These are phyloP conservation scores for Kuraishia capsulata DNA, from an alignment of 805 yeast genomes.

Conservation along the genomic window DNA sequence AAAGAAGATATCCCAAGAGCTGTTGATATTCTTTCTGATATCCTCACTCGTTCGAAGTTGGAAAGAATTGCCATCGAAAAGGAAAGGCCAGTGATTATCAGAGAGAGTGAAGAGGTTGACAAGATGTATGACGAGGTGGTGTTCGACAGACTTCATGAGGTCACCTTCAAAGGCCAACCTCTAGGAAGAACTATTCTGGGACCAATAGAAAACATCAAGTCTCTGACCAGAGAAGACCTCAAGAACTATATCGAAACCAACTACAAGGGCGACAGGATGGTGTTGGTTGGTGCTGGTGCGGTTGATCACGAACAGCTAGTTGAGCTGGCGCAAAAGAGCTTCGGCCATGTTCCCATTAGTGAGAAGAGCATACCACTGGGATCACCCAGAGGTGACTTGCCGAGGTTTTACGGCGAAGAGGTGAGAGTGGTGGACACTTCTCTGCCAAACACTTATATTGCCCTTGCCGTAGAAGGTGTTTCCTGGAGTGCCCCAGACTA, in stretches of 20 bases:
- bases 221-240: constrained; percentile 70
- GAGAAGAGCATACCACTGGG: constrained; percentile 59
- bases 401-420: constrained; percentile 81
- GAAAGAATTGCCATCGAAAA: constrained; percentile 84
- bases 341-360: constrained; percentile 57
- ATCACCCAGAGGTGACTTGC: constrained; percentile 62
- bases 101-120: constrained; percentile 97
- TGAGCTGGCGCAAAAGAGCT: constrained; percentile 61
- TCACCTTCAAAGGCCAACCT: constrained; percentile 84
- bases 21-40: constrained; percentile 83
- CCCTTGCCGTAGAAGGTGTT: constrained; percentile 95
- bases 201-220: constrained; percentile 79
- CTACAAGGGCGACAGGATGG: constrained; percentile 96
- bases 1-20: constrained; percentile 74
- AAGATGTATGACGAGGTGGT: constrained; percentile 98
- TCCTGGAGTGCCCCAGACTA: constrained; percentile 96
- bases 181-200: constrained; percentile 95
- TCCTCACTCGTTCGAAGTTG: constrained; percentile 76
- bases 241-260: constrained; percentile 72
- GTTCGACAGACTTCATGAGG: constrained; percentile 92
- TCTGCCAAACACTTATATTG: constrained; percentile 84
- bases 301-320: constrained; percentile 85
- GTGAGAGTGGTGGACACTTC: constrained; percentile 74
- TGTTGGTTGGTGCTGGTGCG: constrained; percentile 92
- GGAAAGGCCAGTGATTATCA: constrained; percentile 91